Base-by-base conservation (phyloP, 495 filamentous ascomycete genomes). In the Usnea hakonensis region DNA sequence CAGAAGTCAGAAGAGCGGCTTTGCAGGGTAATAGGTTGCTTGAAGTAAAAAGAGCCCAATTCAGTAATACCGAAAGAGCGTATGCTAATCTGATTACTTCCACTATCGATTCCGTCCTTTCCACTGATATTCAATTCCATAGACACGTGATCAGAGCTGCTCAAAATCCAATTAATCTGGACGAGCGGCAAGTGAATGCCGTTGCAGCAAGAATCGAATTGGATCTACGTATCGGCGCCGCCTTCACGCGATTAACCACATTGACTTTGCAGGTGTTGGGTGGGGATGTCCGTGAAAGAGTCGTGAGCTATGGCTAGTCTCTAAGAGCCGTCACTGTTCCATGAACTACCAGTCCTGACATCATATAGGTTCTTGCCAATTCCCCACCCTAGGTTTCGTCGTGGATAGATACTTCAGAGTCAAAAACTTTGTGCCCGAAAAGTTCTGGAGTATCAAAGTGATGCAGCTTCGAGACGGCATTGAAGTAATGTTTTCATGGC, bases 61-160 rank as follows among this genome's bases (percentile, higher is more conserved):
- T 98, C 77, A 96, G 89, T 74, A 98, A 98, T 68, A 94, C 96
- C 17, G 94, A 98, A 72, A 82, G 87, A 80, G 89, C 88, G 88
- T 93, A 65, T 67, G 87, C 83, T 44, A 36, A 10, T 17, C 2
- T 17, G 43, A 37, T 36, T 44, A 3, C 26, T 37, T 23, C 30
- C 30, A 21, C 21, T 59, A 23, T 38, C 21, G 30, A 23, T 6
- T 23, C 55, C 30, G 17, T 35, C 14, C 14, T 64, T 53, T 57
- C 56, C 14, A 61, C 23, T 50, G 11, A 54, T 43, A 23, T 33
- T 30, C 38, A 14, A 55, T 33, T 3, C 5, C 10, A 10, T 59
- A 78, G 74, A 2, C 94, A 98, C 75, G 87, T 98, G 52, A 75
- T 97, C n/a, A 78, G 79, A 33, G 94, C 94, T 53, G 92, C 94